These are phyloP conservation scores for Fragaria ananassa DNA, from an alignment of 306 rosid species.

Conservation along the genomic window DNA sequence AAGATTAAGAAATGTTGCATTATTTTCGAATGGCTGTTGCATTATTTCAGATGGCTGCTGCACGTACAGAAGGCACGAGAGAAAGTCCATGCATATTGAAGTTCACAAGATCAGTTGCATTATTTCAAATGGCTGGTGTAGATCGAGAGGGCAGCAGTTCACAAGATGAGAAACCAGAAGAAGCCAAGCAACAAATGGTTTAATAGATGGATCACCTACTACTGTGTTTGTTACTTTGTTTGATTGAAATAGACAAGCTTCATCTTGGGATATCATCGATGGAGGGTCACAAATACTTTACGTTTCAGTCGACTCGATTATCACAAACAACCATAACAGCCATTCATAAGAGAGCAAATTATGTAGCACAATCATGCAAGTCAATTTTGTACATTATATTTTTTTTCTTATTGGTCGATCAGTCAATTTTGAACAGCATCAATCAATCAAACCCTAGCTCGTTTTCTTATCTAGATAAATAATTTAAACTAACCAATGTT, in stretches of 20 bases:
- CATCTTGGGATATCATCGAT: conserved; percentile 10
- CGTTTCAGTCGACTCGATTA: neutral
- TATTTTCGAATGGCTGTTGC: neutral
- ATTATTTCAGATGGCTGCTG: neutral
- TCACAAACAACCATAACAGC: neutral
- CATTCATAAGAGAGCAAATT: neutral
- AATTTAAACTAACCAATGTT: neutral
- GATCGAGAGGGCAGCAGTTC: conserved; percentile 23
- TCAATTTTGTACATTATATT: neutral
- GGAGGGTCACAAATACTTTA: conserved; percentile 12
- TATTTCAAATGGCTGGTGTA: neutral
- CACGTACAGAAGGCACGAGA: conserved; percentile 1
- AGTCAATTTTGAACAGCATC: neutral
- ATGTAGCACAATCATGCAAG: conserved; percentile 3
- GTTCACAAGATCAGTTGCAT: neutral
- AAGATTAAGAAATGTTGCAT: conserved; percentile 10
- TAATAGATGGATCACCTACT: conserved; percentile 9
- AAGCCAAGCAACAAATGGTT: conserved; percentile 35
- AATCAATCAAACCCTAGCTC: neutral
- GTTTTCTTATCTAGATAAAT: neutral
- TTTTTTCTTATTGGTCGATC: neutral
- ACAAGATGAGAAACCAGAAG: conserved; percentile 41
- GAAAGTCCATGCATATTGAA: neutral
- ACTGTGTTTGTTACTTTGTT: neutral
- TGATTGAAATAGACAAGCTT: conserved; percentile 31